These are phyloP conservation scores for Capsicum rhomboideum DNA, from an alignment of 257 asterid species.

Conservation along the genomic window DNA sequence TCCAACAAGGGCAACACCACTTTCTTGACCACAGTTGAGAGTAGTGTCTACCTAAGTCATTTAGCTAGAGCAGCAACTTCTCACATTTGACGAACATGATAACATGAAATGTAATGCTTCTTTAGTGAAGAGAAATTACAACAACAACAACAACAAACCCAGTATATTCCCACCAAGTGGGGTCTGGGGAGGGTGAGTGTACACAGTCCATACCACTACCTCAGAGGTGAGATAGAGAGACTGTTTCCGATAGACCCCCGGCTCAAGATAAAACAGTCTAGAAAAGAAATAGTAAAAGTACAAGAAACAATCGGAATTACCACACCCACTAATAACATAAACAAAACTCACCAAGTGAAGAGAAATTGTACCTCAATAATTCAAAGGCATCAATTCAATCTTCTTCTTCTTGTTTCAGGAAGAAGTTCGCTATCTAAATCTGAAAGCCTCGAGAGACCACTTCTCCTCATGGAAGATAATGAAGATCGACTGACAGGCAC, in stretches of 20 bases:
- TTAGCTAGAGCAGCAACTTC: not conserved
- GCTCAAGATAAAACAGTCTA: too few relatives aligned
- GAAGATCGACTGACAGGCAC: constrained; percentile 5
- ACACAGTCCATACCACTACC: too few relatives aligned
- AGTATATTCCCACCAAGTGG: too few relatives aligned
- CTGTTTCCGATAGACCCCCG: too few relatives aligned
- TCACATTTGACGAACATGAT: not conserved
- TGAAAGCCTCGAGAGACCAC: constrained; percentile 9
- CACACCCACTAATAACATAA: too few relatives aligned
- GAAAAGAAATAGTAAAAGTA: too few relatives aligned
- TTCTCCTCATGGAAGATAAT: constrained; percentile 15
- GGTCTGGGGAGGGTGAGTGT: too few relatives aligned
- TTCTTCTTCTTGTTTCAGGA: constrained; percentile 26
- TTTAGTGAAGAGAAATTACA: not conserved
- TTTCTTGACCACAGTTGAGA: not conserved
- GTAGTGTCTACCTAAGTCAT: not conserved
- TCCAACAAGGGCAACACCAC: not conserved
- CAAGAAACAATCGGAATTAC: too few relatives aligned
- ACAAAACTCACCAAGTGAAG: too few relatives aligned
- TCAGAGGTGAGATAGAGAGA: too few relatives aligned
- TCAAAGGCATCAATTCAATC: constrained; percentile 7
- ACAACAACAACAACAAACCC: too few relatives aligned
- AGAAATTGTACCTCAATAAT: not conserved
- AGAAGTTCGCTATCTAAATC: constrained; percentile 1
- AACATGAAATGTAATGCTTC: not conserved